Conservation (phyloP, 2,329 filamentous ascomycete genomes). For the Microascus cirrosus region DNA sequence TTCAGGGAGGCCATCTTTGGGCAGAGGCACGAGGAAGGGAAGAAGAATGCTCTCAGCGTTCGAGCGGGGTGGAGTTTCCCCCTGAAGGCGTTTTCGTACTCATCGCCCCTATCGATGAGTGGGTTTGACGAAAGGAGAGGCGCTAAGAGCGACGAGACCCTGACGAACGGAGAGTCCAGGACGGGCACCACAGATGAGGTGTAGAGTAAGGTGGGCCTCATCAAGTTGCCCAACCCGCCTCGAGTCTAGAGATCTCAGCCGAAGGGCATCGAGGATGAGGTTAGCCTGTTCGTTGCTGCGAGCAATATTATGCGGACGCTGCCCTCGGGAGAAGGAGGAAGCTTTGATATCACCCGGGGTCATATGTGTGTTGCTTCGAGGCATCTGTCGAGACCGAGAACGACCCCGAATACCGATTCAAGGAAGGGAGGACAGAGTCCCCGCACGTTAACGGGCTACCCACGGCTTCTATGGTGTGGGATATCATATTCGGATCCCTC, state of each 20-base stretch:
- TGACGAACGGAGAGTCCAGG: neutral
- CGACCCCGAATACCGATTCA: too few species aligned
- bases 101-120: neutral
- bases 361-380: too few species aligned
- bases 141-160: neutral
- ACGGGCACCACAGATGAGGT: neutral
- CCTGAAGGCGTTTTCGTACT: neutral
- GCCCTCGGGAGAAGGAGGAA: neutral
- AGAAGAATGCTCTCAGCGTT: neutral
- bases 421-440: too few species aligned
- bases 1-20: conserved; percentile 47
- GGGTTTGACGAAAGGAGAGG: neutral
- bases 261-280: neutral
- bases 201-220: neutral
- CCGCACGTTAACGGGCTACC: too few species aligned
- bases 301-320: neutral
- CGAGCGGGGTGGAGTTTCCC: neutral
- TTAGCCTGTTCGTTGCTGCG: neutral
- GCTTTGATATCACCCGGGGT: too few species aligned
- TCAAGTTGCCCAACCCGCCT: neutral
- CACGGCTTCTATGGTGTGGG: too few species aligned
- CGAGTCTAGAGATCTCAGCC: neutral
- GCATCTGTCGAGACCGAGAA: too few species aligned
- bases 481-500: too few species aligned
- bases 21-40: neutral